Base-by-base conservation (phyloP, 1,139 yeast species). In the Candida tropicalis region DNA sequence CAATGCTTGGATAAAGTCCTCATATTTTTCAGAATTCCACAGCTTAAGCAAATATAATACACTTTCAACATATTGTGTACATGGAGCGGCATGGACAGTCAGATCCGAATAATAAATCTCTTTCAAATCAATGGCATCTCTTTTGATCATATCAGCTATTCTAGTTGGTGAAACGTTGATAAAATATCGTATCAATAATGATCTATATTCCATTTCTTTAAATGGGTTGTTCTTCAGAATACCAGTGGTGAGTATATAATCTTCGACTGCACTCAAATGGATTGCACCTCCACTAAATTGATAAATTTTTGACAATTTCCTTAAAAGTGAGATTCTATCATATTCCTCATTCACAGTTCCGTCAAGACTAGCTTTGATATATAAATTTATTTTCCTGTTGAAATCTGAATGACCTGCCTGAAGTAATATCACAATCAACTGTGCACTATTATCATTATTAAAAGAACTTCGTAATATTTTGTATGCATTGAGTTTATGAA, bases 271-370 rank as follows among this genome's bases (percentile, higher is more conserved):
- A 17, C 41, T 12, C n/a, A 47, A 33, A 18, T 35, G 36, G 22
- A 47, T 41, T n/a, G 49, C 18, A 1, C 51, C 51, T 9, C 37
- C 44, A 32, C 49, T 38, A 8, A 38, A 4, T 12, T 39, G 37
- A 31, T 42, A 43, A 9, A 47, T 26, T 24, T 35, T 17, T 4
- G 32, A 12, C 18, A 47, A 25, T 16, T 37, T 41, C 4, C 16
- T 13, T 3, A 43, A 22, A 29, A 47, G 43, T 15, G 18, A 3
- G 3, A 32, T 18, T 16, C 31, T 22, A 12, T 44, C 49, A 11
- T 17, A 5, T 18, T 35, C 40, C 9, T 24, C 28, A 9, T 25
- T 8, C 10, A 17, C 10, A 9, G 25, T 36, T 13, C 18, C 26
- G 17, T 32, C 17, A 16, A 40, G 43, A 32, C 17, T 41, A 11